phyloP scores from a whole-genome alignment of 306 rosid species.

The Carpinus viminea region DNA sequence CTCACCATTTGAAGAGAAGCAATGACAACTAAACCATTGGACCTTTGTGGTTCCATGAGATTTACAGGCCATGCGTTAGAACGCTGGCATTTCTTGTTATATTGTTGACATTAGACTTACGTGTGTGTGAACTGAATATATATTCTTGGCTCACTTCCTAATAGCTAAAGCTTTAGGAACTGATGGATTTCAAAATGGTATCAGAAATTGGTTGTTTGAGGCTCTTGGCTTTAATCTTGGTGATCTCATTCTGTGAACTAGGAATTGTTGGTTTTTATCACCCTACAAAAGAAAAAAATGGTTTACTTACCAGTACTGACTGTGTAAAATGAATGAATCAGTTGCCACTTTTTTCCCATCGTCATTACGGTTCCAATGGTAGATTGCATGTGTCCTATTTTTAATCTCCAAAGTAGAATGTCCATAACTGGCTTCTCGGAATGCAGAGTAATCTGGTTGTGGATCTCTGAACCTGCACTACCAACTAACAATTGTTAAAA shows the following conservation, averaged over 20 bases:
- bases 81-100: background rate
- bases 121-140: background rate
- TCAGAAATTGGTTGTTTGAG: background rate
- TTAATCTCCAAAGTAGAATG: constrained; percentile 85
- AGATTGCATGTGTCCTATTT: constrained; percentile 85
- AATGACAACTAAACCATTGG: constrained; percentile 5
- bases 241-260: background rate
- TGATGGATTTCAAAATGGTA: constrained; percentile 1
- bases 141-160: background rate
- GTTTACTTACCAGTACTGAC: constrained; percentile 82
- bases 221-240: background rate
- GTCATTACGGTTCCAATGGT: constrained; percentile 98
- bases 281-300: constrained; percentile 12
- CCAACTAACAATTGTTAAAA: constrained; percentile 9
- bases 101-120: background rate
- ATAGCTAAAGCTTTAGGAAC: background rate
- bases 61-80: background rate
- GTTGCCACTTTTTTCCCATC: constrained; percentile 77
- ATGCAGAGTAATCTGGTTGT: constrained; percentile 94
- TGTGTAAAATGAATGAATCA: constrained; percentile 67
- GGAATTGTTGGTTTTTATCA: background rate
- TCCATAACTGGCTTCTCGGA: constrained; percentile 94
- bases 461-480: constrained; percentile 71
- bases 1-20: constrained; percentile 12
- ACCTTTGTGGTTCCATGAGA: background rate